Base-by-base conservation (phyloP, 805 yeast genomes). In the Myxozyma sirexii region DNA sequence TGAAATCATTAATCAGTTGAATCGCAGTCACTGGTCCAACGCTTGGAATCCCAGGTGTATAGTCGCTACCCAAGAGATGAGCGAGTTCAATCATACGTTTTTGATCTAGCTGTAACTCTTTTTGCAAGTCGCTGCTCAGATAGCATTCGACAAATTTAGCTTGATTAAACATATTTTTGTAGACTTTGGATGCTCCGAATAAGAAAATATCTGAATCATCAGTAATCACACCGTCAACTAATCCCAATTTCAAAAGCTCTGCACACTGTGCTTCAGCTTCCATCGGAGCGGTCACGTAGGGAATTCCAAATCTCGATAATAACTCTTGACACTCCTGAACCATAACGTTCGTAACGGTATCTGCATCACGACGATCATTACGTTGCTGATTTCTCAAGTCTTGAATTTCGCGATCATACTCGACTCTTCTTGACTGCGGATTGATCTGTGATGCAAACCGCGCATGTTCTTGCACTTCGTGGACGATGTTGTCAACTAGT, bases 211-310 rank as follows among this genome's bases (percentile, higher is more conserved):
- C 99, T 66, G 97, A 90, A 77, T 94, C 99, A 74, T 94, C 99
- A 0, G 99, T 94, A 24, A 94, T 86, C 4, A 94, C 87, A 0
- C 99, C 99, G 73, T 94, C 98, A 3, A 93, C 97, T 19, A 94
- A 76, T 0, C 81, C 83, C 23, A 91, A 72, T n/a, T 73, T 70
- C 41, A 84, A 73, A 5, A 94, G 74, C 65, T 87, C 89, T 0
- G 97, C 97, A 75, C 99, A 94, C 70, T 94, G 99, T 0, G 99
- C 98, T 75, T 94, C 99, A 1, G 99, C 99, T 74, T 94, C 99
- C 92, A 90, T 90, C 0, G 99, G 99, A 0, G 99, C 97, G 0
- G 96, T 89, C 8, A 94, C 81, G 66, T 84, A 94, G 0, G 99
- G 99, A 3, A 94, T 88, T 0, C 99, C 99, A 77, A 94, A 94